Evolutionary conservation across 2,329 filamentous ascomycete species (phyloP).

Genomic region (Colletotrichum agaves): DNA sequence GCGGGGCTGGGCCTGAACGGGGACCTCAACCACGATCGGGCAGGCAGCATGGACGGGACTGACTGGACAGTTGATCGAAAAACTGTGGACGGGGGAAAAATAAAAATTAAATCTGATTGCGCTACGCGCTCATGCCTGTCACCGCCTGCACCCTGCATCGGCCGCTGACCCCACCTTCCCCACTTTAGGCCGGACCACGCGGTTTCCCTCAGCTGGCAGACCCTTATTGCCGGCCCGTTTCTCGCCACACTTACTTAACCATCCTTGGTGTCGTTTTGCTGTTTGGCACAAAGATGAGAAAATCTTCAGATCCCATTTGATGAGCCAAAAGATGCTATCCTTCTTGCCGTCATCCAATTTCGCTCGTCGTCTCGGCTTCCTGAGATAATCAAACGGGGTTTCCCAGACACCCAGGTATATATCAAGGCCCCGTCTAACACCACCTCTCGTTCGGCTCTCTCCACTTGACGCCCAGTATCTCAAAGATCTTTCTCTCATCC

Average conservation of each 20-base stretch:
- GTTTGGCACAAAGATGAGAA: neutral
- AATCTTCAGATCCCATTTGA: neutral
- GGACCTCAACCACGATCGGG: slow-evolving; percentile 34
- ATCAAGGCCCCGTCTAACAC: slow-evolving; percentile 59
- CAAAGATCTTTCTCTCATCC: slow-evolving; percentile 84
- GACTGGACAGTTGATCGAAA: neutral
- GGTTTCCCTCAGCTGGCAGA: slow-evolving; percentile 26
- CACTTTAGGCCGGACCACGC: slow-evolving; percentile 9
- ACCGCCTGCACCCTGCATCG: slow-evolving; percentile 36
- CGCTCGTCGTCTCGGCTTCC: too few relatives aligned
- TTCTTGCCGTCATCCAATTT: too few relatives aligned
- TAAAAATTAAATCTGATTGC: slow-evolving; percentile 34
- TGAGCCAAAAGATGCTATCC: too few relatives aligned
- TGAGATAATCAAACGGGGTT: too few relatives aligned
- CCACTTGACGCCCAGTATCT: slow-evolving; percentile 85
- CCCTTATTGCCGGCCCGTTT: slow-evolving; percentile 31
- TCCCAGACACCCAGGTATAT: too few relatives aligned
- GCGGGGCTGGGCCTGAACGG: slow-evolving; percentile 27
- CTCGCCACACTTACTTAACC: slow-evolving; percentile 1
- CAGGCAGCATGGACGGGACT: slow-evolving; percentile 24
- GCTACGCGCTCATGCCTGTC: slow-evolving; percentile 29
- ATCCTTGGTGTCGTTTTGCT: neutral
- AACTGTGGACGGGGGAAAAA: slow-evolving; percentile 19
- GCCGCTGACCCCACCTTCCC: slow-evolving; percentile 2
- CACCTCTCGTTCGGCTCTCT: slow-evolving; percentile 80